These are phyloP conservation scores for Clitopilus passeckerianus DNA, from an alignment of 768 basidiomycete species.

Conservation along the genomic window DNA sequence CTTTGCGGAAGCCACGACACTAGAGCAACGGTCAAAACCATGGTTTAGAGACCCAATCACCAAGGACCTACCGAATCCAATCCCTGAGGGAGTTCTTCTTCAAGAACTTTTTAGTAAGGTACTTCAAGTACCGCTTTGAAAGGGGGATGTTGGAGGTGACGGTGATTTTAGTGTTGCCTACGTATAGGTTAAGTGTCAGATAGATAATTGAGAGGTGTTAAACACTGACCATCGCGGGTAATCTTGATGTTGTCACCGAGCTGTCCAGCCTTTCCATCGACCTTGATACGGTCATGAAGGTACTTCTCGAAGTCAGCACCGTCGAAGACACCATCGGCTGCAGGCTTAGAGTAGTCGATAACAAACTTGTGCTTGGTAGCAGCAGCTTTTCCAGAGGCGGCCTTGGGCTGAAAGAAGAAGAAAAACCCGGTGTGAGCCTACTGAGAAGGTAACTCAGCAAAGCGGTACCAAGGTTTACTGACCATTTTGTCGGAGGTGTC, in stretches of 20 bases:
- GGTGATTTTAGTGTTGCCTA: slow-evolving; percentile 78
- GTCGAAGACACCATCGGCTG: slow-evolving; percentile 50
- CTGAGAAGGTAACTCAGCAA: slow-evolving; percentile 92
- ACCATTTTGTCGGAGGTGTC: slow-evolving; percentile 54
- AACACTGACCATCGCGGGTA: slow-evolving; percentile 70
- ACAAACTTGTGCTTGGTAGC: slow-evolving; percentile 70
- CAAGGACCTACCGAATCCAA: slow-evolving; percentile 78
- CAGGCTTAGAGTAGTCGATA: slow-evolving; percentile 84
- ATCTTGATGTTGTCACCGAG: slow-evolving; percentile 89
- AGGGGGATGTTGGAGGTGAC: slow-evolving; percentile 85
- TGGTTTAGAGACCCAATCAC: background rate
- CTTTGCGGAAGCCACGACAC: slow-evolving; percentile 91
- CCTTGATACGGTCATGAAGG: slow-evolving; percentile 91
- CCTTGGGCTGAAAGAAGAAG: slow-evolving; percentile 54
- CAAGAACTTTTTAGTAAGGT: slow-evolving; percentile 98
- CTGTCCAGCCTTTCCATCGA: slow-evolving; percentile 88
- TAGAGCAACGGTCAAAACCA: slow-evolving; percentile 18
- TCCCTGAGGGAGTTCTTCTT: slow-evolving; percentile 96
- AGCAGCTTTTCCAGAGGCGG: slow-evolving; percentile 46
- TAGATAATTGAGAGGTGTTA: background rate
- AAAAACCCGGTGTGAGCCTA: slow-evolving; percentile 65
- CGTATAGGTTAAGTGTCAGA: background rate
- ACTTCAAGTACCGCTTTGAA: slow-evolving; percentile 98
- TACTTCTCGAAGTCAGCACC: slow-evolving; percentile 74
- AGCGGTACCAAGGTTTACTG: slow-evolving; percentile 61